Conservation (phyloP, 148 eudicot species). For the Tetragonia tetragonoides region DNA sequence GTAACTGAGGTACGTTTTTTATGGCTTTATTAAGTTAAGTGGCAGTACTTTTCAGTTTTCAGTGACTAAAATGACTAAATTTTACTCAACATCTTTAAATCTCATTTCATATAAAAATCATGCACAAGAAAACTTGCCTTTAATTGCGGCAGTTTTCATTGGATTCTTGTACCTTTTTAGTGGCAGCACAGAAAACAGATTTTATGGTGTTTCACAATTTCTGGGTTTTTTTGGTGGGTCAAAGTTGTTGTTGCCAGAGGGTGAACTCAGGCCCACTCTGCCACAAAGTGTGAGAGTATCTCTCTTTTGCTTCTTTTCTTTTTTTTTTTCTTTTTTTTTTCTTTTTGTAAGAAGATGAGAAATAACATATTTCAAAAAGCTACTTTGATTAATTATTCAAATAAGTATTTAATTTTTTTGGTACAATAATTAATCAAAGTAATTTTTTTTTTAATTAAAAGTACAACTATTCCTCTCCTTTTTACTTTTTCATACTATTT, state of each 20-base stretch:
- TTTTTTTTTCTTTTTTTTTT: background rate
- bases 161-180: slow-evolving; percentile 14
- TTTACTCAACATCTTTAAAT: too few species aligned
- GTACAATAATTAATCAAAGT: too few species aligned
- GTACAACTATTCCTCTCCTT: too few species aligned
- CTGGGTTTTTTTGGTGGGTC: background rate
- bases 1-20: slow-evolving; percentile 34
- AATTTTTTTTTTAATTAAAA: too few species aligned
- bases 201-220: slow-evolving; percentile 1
- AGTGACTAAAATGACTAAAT: too few species aligned
- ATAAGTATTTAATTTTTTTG: too few species aligned
- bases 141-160: slow-evolving; percentile 22
- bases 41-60: background rate
- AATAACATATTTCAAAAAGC: too few species aligned
- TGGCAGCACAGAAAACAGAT: background rate
- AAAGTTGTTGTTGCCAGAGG: slow-evolving; percentile 3
- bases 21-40: background rate
- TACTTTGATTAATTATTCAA: too few species aligned
- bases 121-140: background rate
- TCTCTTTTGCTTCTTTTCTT: too few species aligned
- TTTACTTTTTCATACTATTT: too few species aligned
- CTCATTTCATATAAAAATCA: too few species aligned
- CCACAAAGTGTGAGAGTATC: background rate
- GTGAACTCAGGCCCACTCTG: background rate
- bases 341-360: background rate